phyloP scores from a whole-genome alignment of 208 protist species.

The Herpetomonas muscarum region DNA sequence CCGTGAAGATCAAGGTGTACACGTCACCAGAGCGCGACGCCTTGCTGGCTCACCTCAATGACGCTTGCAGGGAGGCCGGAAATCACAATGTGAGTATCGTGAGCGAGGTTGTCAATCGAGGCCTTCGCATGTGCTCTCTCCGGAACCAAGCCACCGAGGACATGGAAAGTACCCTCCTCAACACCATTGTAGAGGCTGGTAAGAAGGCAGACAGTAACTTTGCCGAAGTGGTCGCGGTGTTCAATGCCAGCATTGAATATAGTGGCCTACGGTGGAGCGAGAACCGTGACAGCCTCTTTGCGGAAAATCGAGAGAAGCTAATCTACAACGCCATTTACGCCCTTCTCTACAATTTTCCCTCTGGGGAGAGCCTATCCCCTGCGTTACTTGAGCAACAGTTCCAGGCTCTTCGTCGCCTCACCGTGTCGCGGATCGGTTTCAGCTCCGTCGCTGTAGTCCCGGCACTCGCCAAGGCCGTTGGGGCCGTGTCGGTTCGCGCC shows the following conservation, averaged over 20 bases:
- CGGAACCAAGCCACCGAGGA: conserved; percentile 53
- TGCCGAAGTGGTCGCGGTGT: conserved; percentile 54
- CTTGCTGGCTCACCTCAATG: conserved; percentile 79
- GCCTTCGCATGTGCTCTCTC: conserved; percentile 66
- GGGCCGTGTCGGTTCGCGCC: conserved; percentile 41
- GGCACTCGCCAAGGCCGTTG: conserved; percentile 55
- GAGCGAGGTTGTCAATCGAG: conserved; percentile 38
- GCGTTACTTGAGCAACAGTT: conserved; percentile 57
- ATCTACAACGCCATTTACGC: conserved; percentile 67
- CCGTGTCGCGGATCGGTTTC: conserved; percentile 85
- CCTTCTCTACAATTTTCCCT: conserved; percentile 54
- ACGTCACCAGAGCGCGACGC: conserved; percentile 80
- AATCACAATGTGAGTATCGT: conserved; percentile 75
- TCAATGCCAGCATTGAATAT: conserved; percentile 91
- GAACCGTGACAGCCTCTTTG: conserved; percentile 87
- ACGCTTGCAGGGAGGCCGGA: conserved; percentile 61
- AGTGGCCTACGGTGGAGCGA: conserved; percentile 82
- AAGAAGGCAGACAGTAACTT: conserved; percentile 9
- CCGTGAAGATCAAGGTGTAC: conserved; percentile 62
- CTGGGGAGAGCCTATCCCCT: conserved; percentile 18
- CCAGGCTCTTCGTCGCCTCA: conserved; percentile 76
- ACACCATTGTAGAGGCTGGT: conserved; percentile 32
- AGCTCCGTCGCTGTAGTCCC: conserved; percentile 74
- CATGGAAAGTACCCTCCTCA: conserved; percentile 83
- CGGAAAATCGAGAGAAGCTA: conserved; percentile 89